Evolutionary conservation across 345 rosid genomes (phyloP).

Genomic region (Pseudoturritis turrita): DNA sequence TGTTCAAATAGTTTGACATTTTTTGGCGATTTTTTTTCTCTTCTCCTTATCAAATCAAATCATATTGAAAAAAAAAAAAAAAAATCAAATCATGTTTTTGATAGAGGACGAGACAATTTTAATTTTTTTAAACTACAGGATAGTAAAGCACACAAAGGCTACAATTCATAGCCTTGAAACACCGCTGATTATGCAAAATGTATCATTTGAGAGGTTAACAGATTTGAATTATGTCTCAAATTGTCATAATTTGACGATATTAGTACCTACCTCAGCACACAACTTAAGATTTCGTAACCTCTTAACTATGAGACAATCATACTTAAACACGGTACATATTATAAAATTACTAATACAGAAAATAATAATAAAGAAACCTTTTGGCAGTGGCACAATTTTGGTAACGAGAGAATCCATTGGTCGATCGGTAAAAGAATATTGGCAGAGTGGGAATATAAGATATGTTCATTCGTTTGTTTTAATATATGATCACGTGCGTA

Average conservation of each 20-base stretch:
- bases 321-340: not conserved
- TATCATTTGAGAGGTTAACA: not conserved
- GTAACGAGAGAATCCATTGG: slow-evolving; percentile 28
- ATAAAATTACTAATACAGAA: not conserved
- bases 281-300: not conserved
- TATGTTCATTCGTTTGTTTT: slow-evolving; percentile 24
- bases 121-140: not conserved
- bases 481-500: slow-evolving; percentile 31
- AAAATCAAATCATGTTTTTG: too few relatives aligned
- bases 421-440: slow-evolving; percentile 31
- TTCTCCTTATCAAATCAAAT: too few relatives aligned
- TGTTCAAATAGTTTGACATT: too few relatives aligned
- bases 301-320: not conserved
- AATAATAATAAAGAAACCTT: not conserved
- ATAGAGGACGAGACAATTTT: too few relatives aligned
- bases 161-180: not conserved
- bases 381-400: slow-evolving; percentile 22
- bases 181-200: not conserved
- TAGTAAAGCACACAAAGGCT: not conserved
- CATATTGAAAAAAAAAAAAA: too few relatives aligned
- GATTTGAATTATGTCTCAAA: not conserved
- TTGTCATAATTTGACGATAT: not conserved
- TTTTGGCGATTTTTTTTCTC: too few relatives aligned
- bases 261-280: not conserved
- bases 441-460: slow-evolving; percentile 31